phyloP scores from a whole-genome alignment of 2,329 filamentous ascomycete genomes.

The Calonectria hongkongensis region DNA sequence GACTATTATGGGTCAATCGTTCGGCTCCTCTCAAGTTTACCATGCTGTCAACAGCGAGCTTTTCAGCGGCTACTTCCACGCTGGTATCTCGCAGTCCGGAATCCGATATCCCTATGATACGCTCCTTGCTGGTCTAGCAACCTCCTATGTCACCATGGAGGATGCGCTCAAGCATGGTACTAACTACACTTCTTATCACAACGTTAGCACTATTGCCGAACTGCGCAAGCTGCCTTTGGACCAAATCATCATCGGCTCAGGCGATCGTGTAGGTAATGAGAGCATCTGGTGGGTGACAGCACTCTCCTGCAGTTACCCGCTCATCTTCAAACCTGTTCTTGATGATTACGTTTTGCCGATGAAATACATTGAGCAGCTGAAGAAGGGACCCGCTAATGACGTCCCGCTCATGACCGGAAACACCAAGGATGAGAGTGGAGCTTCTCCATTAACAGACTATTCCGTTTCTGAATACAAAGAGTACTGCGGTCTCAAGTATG shows the following conservation, averaged over 20 bases:
- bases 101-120: constrained; percentile 34
- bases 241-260: not conserved
- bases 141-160: constrained; percentile 12
- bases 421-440: constrained; percentile 33
- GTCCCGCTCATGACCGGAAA: constrained; percentile 37
- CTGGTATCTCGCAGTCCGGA: constrained; percentile 31
- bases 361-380: constrained; percentile 29
- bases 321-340: constrained; percentile 9
- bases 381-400: constrained; percentile 30
- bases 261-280: not conserved
- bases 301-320: not conserved
- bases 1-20: constrained; percentile 25
- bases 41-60: constrained; percentile 35
- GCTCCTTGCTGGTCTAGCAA: not conserved
- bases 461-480: constrained; percentile 6
- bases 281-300: constrained; percentile 15
- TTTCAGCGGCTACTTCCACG: constrained; percentile 24
- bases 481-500: not conserved
- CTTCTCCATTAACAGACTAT: not conserved
- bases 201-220: constrained; percentile 13
- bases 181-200: constrained; percentile 9
- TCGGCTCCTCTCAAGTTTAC: constrained; percentile 21
- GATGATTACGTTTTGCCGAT: constrained; percentile 31
- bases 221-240: constrained; percentile 15
- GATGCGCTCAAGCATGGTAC: not conserved